These are phyloP conservation scores for Monilinia polystroma DNA, from an alignment of 2,329 filamentous ascomycete species.

Conservation along the genomic window DNA sequence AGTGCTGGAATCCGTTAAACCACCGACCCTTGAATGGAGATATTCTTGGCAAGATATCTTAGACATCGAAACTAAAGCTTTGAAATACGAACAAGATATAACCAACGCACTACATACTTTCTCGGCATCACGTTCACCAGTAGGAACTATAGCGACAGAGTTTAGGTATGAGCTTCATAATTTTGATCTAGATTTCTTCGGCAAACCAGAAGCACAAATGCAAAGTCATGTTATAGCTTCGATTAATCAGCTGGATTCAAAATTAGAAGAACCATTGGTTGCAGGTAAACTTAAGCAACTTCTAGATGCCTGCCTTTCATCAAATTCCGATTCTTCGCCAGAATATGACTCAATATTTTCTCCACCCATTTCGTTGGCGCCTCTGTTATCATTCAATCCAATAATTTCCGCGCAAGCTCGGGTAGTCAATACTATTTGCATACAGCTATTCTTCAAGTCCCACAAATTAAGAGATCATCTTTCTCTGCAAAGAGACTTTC, in stretches of 20 bases:
- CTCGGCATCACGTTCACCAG: not conserved
- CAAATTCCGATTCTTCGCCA: slow-evolving; percentile 7
- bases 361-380: slow-evolving; percentile 49
- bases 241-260: slow-evolving; percentile 48
- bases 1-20: slow-evolving; percentile 47
- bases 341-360: slow-evolving; percentile 33
- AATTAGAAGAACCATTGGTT: slow-evolving; percentile 35
- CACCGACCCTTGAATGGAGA: slow-evolving; percentile 64
- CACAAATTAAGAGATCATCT: slow-evolving; percentile 74
- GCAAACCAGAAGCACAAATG: slow-evolving; percentile 49
- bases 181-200: slow-evolving; percentile 47
- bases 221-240: slow-evolving; percentile 51
- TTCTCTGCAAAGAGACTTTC: slow-evolving; percentile 72
- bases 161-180: not conserved
- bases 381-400: slow-evolving; percentile 73
- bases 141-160: not conserved
- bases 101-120: slow-evolving; percentile 38
- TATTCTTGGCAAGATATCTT: slow-evolving; percentile 72
- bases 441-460: slow-evolving; percentile 72
- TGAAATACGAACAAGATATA: slow-evolving; percentile 50
- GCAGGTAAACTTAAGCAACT: slow-evolving; percentile 32
- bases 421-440: slow-evolving; percentile 73
- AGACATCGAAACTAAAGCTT: slow-evolving; percentile 59
- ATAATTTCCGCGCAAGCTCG: slow-evolving; percentile 72
- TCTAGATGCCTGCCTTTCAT: slow-evolving; percentile 32